Evolutionary conservation across 495 filamentous ascomycete genomes (phyloP).

Genomic region (Lasiosphaeria hispida): DNA sequence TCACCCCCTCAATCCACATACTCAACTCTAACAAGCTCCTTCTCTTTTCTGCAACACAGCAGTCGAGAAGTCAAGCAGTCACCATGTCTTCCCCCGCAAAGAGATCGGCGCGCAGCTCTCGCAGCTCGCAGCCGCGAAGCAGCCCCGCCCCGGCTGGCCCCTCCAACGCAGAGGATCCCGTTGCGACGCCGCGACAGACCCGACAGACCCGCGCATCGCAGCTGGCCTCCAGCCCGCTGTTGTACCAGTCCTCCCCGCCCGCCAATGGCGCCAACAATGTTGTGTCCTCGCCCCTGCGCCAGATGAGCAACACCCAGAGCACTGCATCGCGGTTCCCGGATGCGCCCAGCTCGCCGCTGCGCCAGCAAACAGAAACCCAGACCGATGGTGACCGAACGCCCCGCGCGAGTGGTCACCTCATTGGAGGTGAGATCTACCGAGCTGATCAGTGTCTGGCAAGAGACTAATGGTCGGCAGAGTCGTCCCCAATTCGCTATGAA

Average conservation of each 20-base stretch:
- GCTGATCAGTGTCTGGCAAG: neutral
- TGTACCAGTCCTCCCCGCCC: constrained; percentile 81
- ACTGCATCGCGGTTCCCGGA: constrained; percentile 52
- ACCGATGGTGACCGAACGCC: constrained; percentile 65
- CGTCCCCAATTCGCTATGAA: constrained; percentile 85
- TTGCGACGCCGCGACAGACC: constrained; percentile 48
- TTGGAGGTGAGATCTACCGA: constrained; percentile 60
- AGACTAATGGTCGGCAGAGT: constrained; percentile 53
- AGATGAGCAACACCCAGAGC: constrained; percentile 56
- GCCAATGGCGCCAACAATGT: constrained; percentile 40
- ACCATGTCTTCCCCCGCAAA: constrained; percentile 61
- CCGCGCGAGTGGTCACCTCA: constrained; percentile 55
- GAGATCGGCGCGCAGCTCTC: constrained; percentile 51
- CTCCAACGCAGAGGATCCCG: constrained; percentile 42
- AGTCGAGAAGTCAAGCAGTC: constrained; percentile 5
- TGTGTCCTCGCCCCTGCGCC: constrained; percentile 49
- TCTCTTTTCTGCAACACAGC: neutral
- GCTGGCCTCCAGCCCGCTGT: constrained; percentile 75
- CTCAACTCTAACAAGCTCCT: neutral
- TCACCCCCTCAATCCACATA: constrained; percentile 1
- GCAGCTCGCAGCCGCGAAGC: constrained; percentile 52
- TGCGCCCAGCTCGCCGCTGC: constrained; percentile 65
- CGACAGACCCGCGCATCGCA: constrained; percentile 43
- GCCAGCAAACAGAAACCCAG: constrained; percentile 57
- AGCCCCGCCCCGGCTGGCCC: constrained; percentile 47